Evolutionary conservation across 129 eudicot species (phyloP).

Genomic region (Artemisia annua): DNA sequence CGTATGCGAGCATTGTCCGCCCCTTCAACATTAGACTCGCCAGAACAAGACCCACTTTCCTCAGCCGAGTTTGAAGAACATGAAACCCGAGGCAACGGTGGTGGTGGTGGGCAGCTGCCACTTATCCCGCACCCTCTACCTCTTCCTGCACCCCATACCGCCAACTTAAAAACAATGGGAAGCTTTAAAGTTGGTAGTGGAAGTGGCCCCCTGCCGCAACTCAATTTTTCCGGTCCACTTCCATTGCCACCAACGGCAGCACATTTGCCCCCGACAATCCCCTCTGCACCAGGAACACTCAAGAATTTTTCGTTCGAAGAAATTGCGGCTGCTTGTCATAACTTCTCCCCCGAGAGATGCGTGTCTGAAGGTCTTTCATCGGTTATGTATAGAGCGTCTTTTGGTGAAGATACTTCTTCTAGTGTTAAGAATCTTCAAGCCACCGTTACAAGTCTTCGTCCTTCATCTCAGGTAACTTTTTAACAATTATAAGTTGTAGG

Average conservation of each 20-base stretch:
- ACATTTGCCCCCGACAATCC: slow-evolving; percentile 34
- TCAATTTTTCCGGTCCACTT: slow-evolving; percentile 64
- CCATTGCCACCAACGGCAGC: slow-evolving; percentile 55
- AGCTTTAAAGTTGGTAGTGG: slow-evolving; percentile 58
- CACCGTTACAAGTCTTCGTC: slow-evolving; percentile 79
- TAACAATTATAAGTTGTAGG: background rate
- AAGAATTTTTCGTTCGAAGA: slow-evolving; percentile 74
- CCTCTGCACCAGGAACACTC: slow-evolving; percentile 46
- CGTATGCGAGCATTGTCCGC: slow-evolving; percentile 75
- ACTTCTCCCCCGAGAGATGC: slow-evolving; percentile 74
- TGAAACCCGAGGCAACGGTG: slow-evolving; percentile 38
- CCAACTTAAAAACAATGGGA: slow-evolving; percentile 51
- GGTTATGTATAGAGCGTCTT: slow-evolving; percentile 69
- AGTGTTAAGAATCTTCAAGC: slow-evolving; percentile 67
- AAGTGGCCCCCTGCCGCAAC: slow-evolving; percentile 54
- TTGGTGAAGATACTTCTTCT: slow-evolving; percentile 61
- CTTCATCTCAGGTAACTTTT: slow-evolving; percentile 69
- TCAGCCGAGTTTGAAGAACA: slow-evolving; percentile 58
- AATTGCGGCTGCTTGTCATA: slow-evolving; percentile 78
- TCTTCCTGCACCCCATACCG: slow-evolving; percentile 67
- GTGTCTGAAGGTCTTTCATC: slow-evolving; percentile 84
- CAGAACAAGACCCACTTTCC: slow-evolving; percentile 57
- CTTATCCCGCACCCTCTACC: slow-evolving; percentile 87
- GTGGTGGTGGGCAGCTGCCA: slow-evolving; percentile 53
- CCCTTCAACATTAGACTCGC: slow-evolving; percentile 69